Evolutionary conservation across 257 asterid species (phyloP), one percentile per base, ranked within the genome.

Genomic region (Nicotiana obtusifolia): DNA sequence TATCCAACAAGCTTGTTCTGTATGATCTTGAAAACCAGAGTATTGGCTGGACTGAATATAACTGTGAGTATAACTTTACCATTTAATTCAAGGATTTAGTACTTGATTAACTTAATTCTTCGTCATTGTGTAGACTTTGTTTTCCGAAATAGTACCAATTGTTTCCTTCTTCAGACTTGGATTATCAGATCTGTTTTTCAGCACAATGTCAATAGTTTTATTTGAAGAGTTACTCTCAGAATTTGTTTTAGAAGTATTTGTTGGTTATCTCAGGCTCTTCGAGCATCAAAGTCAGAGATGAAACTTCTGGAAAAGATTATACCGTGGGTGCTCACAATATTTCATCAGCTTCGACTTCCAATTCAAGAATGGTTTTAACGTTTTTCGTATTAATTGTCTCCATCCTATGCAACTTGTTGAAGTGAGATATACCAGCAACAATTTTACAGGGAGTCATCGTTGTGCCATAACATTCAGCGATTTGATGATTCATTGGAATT

Each of bases 21-120:
- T 95, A 95, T 81, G 97, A 93, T 89, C 89, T 95, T 61, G 99
- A 91, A 76, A 89, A 92, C 64, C 93, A 88, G 90, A 88, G 91
- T 10, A 86, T 95, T 62, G 99, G 99, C 87, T 93, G 98, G 98
- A 77, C 89, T 59, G 85, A 88, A 52, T 88, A 92, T 76, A 89
- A 95, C 88, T 93, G 97, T 93, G 87, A 93, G 99, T 90, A 64
- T 53, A 30, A 30, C 78, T 20, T 64, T 26, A 28, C 49, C 37
- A 61, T 64, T 61, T 75, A 1, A 79, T 33, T 15, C 17, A 61
- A 22, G 61, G 49, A 37, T 24, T 47, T 19, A 33, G 8, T 64
- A 9, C 13, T 44, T 24, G 6, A 31, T 57, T 78, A 80, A 35
- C 65, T 28, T 49, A 28, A 49, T 47, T 35, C 14, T 24, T 1